A percentile compares a stretch with the other conserved stretches of the same genome.
These are phyloP conservation scores for Paraleonurus japonicus DNA, from an alignment of 257 asterid species.

Conservation along the genomic window DNA sequence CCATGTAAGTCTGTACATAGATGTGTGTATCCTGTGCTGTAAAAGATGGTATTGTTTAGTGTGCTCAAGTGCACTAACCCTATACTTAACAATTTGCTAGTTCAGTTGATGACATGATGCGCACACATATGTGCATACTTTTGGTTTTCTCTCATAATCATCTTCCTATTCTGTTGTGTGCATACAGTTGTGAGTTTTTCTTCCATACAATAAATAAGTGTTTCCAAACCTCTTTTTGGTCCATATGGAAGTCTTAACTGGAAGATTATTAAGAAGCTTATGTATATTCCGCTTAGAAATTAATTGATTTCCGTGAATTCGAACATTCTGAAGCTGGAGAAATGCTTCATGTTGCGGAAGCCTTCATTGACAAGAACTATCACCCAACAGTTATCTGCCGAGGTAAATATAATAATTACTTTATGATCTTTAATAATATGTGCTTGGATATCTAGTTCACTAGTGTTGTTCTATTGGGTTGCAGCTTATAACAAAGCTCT, in stretches of 20 bases:
- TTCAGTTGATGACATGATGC: neutral
- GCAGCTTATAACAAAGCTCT: constrained; percentile 87
- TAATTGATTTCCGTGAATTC: constrained; percentile 10
- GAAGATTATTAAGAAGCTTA: neutral
- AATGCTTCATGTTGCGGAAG: constrained; percentile 99
- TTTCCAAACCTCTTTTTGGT: neutral
- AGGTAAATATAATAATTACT: constrained; percentile 44
- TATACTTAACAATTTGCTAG: neutral
- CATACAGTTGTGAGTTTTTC: neutral
- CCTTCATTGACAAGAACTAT: constrained; percentile 84
- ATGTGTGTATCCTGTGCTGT: neutral
- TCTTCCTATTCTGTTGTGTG: neutral
- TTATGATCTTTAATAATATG: neutral
- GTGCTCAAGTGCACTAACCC: constrained; percentile 2
- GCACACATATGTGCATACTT: neutral
- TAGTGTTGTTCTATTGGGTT: constrained; percentile 21
- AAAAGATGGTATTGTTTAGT: neutral
- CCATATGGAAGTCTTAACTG: neutral
- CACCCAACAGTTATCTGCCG: constrained; percentile 94
- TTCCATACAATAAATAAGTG: neutral
- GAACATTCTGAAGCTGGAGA: constrained; percentile 76
- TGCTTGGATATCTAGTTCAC: constrained; percentile 10
- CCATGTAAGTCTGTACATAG: neutral
- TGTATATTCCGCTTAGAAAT: neutral
- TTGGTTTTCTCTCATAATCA: neutral